Evolutionary conservation across 495 filamentous ascomycete species (phyloP).

Genomic region (Aspergillus steynii): DNA sequence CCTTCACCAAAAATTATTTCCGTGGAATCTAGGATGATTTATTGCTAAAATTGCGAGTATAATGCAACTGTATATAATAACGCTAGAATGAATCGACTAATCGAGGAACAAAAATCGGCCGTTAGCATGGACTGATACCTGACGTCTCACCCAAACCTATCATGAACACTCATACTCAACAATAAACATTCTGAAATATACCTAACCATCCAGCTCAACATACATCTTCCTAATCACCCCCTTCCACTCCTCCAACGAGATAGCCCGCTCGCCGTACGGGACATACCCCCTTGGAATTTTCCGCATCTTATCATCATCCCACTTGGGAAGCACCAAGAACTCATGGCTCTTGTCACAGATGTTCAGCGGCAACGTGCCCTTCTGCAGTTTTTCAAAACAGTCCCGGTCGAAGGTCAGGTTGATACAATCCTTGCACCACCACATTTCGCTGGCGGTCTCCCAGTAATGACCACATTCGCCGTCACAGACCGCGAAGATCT

Average conservation of each 20-base stretch:
- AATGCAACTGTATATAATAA: no score
- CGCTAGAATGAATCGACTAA: no score
- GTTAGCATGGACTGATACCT: no score
- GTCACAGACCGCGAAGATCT: slow-evolving; percentile 23
- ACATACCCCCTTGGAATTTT: slow-evolving; percentile 28
- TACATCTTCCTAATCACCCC: slow-evolving; percentile 28
- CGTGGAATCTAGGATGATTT: no score
- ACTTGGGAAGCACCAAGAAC: slow-evolving; percentile 36
- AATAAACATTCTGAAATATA: no score
- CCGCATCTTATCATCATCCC: slow-evolving; percentile 26
- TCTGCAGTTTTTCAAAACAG: slow-evolving; percentile 31
- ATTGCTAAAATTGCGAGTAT: no score
- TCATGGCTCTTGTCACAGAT: slow-evolving; percentile 38
- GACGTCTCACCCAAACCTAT: no score
- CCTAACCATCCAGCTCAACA: slow-evolving; percentile 11
- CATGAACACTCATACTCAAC: no score
- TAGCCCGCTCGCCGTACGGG: slow-evolving; percentile 28
- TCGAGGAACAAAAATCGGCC: no score
- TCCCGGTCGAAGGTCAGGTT: slow-evolving; percentile 27
- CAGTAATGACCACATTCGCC: slow-evolving; percentile 25
- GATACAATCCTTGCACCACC: slow-evolving; percentile 39
- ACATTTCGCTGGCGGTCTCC: slow-evolving; percentile 29
- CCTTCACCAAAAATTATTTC: no score
- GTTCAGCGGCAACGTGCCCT: slow-evolving; percentile 26
- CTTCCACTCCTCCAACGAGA: slow-evolving; percentile 41